A percentile compares a stretch with the other conserved stretches of the same genome.
Conservation (phyloP, 108 stramenopile genomes). For the Fragilaria radians region DNA sequence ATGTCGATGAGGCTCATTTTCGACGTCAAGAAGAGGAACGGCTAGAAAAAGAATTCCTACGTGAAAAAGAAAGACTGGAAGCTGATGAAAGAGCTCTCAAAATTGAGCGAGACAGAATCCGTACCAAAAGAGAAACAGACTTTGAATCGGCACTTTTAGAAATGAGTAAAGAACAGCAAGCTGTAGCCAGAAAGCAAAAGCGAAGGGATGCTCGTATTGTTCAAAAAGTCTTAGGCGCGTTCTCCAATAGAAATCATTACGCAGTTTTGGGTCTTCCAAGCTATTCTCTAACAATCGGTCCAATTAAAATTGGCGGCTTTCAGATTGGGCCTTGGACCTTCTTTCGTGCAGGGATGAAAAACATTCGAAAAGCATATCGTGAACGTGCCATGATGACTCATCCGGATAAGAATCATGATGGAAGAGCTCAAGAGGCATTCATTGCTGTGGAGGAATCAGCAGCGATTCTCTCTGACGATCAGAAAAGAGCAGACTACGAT, state of each 20-base stretch:
- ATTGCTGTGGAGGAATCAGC: constrained; percentile 65
- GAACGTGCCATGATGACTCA: constrained; percentile 46
- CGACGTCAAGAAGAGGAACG: constrained; percentile 11
- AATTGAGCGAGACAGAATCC: constrained; percentile 30
- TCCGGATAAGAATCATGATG: constrained; percentile 77
- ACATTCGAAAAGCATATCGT: constrained; percentile 55
- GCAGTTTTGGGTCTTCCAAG: constrained; percentile 65
- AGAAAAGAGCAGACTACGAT: constrained; percentile 54
- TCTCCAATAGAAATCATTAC: constrained; percentile 45
- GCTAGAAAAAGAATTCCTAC: constrained; percentile 17
- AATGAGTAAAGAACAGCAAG: constrained; percentile 62
- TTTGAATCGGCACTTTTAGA: constrained; percentile 58
- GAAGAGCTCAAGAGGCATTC: constrained; percentile 79
- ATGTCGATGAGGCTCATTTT: constrained; percentile 14
- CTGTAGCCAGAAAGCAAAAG: constrained; percentile 38
- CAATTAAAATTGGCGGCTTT: constrained; percentile 24
- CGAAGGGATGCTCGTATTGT: constrained; percentile 53
- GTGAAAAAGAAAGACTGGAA: no score
- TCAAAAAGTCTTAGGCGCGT: constrained; percentile 36
- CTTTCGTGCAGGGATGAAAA: constrained; percentile 24
- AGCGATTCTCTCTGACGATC: constrained; percentile 49
- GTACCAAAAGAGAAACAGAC: constrained; percentile 42
- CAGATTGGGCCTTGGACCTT: constrained; percentile 18
- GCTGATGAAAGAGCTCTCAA: constrained; percentile 3
- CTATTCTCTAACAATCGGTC: constrained; percentile 39